These are phyloP conservation scores for Dissophora globulifera DNA, from an alignment of 192 early-diverging fungal species.

Conservation along the genomic window DNA sequence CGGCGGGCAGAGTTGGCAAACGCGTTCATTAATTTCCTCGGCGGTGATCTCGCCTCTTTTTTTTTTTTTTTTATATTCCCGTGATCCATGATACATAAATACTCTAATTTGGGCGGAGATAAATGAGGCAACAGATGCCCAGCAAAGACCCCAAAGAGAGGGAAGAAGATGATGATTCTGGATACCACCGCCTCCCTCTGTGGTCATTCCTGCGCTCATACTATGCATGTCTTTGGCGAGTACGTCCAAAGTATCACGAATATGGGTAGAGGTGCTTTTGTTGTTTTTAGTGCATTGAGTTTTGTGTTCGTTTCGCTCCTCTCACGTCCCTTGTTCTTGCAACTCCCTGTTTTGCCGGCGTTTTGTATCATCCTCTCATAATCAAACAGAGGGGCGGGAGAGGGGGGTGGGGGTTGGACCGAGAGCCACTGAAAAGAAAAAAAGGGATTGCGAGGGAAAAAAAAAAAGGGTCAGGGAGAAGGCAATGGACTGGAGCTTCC, in stretches of 20 bases:
- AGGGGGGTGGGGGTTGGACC: neutral
- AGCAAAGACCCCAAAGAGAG: too few relatives aligned
- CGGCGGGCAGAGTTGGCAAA: too few relatives aligned
- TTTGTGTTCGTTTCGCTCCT: conserved; percentile 6
- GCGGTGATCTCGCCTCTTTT: conserved; percentile 1
- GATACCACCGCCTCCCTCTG: too few relatives aligned
- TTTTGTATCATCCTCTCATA: conserved; percentile 53
- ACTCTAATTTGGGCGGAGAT: too few relatives aligned
- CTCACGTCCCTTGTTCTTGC: conserved; percentile 44
- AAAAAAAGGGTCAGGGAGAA: neutral
- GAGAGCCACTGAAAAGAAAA: neutral
- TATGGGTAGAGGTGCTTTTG: neutral
- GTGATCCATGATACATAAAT: neutral
- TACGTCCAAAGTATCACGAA: neutral
- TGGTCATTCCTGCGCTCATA: too few relatives aligned
- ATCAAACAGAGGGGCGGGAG: conserved; percentile 23
- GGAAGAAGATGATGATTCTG: too few relatives aligned
- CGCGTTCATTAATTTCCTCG: too few relatives aligned
- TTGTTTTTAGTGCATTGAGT: too few relatives aligned
- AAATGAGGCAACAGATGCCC: too few relatives aligned
- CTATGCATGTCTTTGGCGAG: neutral
- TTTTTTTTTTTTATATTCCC: neutral
- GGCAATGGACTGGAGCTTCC: too few relatives aligned
- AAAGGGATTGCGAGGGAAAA: neutral
- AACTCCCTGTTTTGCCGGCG: conserved; percentile 49